Conservation (phyloP, 2,329 filamentous ascomycete species). For the Akanthomyces dipterigenus region DNA sequence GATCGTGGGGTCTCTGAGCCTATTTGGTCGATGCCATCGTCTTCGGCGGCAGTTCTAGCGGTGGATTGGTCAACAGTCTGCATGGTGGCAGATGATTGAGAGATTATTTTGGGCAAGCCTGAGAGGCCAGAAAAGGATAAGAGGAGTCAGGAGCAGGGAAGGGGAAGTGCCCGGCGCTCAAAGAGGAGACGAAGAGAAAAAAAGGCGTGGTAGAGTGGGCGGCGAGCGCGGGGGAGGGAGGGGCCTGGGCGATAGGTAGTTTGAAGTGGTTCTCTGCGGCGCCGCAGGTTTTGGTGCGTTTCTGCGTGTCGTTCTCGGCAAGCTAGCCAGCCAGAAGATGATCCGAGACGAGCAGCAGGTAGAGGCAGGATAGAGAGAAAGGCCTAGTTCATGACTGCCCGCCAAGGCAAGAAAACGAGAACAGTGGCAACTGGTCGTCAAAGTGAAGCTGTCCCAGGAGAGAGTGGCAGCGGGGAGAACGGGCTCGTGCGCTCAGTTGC, state of each 20-base stretch:
- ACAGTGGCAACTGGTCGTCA: not conserved
- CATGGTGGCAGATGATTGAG: slow-evolving; percentile 25
- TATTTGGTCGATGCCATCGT: slow-evolving; percentile 69
- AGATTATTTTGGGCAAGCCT: not conserved
- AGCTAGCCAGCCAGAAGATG: not conserved
- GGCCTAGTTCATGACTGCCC: slow-evolving; percentile 3
- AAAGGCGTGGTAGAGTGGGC: slow-evolving; percentile 2
- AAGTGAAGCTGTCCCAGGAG: not conserved
- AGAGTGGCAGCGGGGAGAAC: not conserved
- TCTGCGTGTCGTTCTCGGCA: not conserved
- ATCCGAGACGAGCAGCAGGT: not conserved
- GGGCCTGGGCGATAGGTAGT: slow-evolving; percentile 9
- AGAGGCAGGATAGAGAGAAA: not conserved
- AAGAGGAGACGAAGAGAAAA: slow-evolving; percentile 5
- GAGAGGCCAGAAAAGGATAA: slow-evolving; percentile 13
- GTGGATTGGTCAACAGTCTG: slow-evolving; percentile 45
- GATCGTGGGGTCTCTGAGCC: slow-evolving; percentile 84
- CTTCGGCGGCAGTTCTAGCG: slow-evolving; percentile 54
- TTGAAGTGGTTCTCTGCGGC: slow-evolving; percentile 9
- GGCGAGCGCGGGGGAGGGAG: slow-evolving; percentile 11
- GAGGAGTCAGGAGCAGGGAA: not conserved
- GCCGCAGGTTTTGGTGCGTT: slow-evolving; percentile 2
- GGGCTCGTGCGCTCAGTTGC: not conserved
- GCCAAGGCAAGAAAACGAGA: not conserved
- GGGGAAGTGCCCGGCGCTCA: not conserved